Base-by-base conservation (phyloP, 805 yeast species). In the Candida odintsovae region DNA sequence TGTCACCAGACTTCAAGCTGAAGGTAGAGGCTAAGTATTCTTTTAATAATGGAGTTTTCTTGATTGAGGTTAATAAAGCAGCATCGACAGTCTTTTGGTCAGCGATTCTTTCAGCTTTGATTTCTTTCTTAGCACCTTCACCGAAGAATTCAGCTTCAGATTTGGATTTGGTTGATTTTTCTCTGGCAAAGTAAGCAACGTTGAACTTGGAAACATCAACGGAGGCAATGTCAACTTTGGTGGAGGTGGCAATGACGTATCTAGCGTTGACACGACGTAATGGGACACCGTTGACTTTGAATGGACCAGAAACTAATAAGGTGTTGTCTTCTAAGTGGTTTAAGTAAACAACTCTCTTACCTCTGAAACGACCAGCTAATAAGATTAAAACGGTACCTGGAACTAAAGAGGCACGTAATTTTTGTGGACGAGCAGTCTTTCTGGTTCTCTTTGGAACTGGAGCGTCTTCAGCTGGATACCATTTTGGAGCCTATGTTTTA, bases 221-320 rank as follows among this genome's bases (percentile, higher is more conserved):
- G 59, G 82, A 73, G 50, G 79, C 77, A 61, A 92, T 82, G 59
- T 81, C 73, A 66, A 94, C 88, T 72, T 79, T 75, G 76, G 99
- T 94, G 62, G 97, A 89, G 69, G 99, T 92, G 67, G 97, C 98
- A 77, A 92, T 92, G 65, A 94, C 99, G 78, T 92, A 94, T 76
- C 96, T 88, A 66, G 97, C 84, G 75, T 92, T 94, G 63, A 92
- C 98, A 82, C 97, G 87, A 86, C 98, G 90, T 74, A 92, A 82
- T 73, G 99, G 98, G 62, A 92, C 99, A 81, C 99, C 99, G 80
- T 92, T 92, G 69, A 92, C 87, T 84, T 94, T 92, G 96, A 92
- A 94, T 68, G 99, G 99, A 72, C 99, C 99, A 54, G 97, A 78
- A 58, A 92, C 96, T 70, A 92, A 86, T 67, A 92, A 80, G 61